Conservation (phyloP, 2,329 filamentous ascomycete species). For the Neonectria faginata region DNA sequence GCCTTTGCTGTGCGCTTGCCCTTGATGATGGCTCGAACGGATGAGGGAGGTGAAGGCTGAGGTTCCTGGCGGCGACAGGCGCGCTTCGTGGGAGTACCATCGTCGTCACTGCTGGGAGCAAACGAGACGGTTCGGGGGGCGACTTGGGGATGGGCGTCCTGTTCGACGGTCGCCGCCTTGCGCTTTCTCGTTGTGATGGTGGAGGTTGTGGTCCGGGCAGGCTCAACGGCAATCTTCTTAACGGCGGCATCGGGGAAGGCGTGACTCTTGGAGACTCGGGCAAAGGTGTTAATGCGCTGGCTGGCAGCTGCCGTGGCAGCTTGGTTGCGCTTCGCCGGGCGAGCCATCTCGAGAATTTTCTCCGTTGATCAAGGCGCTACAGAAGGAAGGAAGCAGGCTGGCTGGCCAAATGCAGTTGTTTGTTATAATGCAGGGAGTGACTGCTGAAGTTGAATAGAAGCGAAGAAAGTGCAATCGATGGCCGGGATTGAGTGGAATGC, state of each 20-base stretch:
- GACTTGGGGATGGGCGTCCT: slow-evolving; percentile 43
- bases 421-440: neutral
- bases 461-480: slow-evolving; percentile 9
- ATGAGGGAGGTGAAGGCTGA: slow-evolving; percentile 14
- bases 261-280: slow-evolving; percentile 60
- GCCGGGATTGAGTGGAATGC: slow-evolving; percentile 13
- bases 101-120: slow-evolving; percentile 51
- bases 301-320: slow-evolving; percentile 31
- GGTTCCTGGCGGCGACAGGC: slow-evolving; percentile 46
- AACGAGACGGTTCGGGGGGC: slow-evolving; percentile 49
- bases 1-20: slow-evolving; percentile 49
- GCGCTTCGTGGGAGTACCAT: slow-evolving; percentile 43
- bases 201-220: slow-evolving; percentile 27
- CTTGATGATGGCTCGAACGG: slow-evolving; percentile 36
- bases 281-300: slow-evolving; percentile 57
- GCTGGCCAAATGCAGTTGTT: slow-evolving; percentile 16
- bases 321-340: slow-evolving; percentile 42
- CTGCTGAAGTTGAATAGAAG: neutral
- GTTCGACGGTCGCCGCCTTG: slow-evolving; percentile 49
- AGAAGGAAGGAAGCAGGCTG: slow-evolving; percentile 9
- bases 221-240: slow-evolving; percentile 51
- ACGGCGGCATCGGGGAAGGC: slow-evolving; percentile 41
- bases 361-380: neutral
- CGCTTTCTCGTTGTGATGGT: slow-evolving; percentile 50
- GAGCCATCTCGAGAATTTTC: slow-evolving; percentile 41